A percentile compares a stretch with the other conserved stretches of the same genome.
Evolutionary conservation across 1,139 yeast genomes (phyloP).

Genomic region (Petasospora fabianii): DNA sequence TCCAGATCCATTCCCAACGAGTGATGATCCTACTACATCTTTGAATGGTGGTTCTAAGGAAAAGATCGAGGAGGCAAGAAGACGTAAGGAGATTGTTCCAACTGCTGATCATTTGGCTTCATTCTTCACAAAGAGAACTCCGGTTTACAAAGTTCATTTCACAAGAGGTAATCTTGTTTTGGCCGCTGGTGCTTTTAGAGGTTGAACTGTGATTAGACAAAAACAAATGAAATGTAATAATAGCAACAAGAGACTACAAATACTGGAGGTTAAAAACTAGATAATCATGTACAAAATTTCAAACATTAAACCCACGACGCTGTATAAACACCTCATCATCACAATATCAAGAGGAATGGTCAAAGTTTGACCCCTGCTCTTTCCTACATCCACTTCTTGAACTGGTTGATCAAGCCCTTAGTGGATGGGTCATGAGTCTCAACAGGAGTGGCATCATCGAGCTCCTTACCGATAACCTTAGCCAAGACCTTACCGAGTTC

Average conservation of each 20-base stretch:
- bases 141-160: constrained; percentile 89
- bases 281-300: too few relatives aligned
- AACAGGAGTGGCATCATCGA: constrained; percentile 57
- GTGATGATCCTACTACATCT: constrained; percentile 34
- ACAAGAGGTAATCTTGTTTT: constrained; percentile 87
- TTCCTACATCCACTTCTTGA: constrained; percentile 74
- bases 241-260: too few relatives aligned
- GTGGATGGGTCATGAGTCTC: constrained; percentile 84
- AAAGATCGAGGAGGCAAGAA: constrained; percentile 42
- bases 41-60: constrained; percentile 34
- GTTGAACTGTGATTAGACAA: constrained; percentile 30
- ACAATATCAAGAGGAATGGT: too few relatives aligned
- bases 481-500: constrained; percentile 98
- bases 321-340: too few relatives aligned
- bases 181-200: constrained; percentile 83
- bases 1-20: constrained; percentile 62
- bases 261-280: too few relatives aligned
- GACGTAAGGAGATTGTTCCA: constrained; percentile 68
- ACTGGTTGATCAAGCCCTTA: constrained; percentile 87
- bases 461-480: constrained; percentile 88
- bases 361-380: too few relatives aligned
- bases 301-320: too few relatives aligned
- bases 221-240: too few relatives aligned
- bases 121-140: constrained; percentile 89
- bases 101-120: constrained; percentile 91